These are phyloP conservation scores for Pseudohalonectria lignicola DNA, from an alignment of 2,329 filamentous ascomycete species.

Conservation along the genomic window DNA sequence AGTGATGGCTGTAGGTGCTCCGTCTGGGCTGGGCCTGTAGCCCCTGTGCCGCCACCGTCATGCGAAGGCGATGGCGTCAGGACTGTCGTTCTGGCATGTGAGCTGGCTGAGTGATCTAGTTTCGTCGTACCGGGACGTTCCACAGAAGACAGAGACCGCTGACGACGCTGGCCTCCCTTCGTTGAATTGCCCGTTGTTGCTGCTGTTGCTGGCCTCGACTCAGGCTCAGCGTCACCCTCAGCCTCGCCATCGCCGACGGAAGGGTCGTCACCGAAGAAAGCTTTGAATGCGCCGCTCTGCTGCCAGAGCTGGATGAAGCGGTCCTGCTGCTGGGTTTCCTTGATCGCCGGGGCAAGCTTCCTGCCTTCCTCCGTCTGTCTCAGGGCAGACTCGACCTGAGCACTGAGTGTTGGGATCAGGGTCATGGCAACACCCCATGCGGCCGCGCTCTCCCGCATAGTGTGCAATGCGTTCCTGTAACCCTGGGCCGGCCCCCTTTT, in stretches of 20 bases:
- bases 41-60: conserved; percentile 3
- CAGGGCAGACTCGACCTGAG: conserved; percentile 23
- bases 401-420: conserved; percentile 22
- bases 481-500: conserved; percentile 25
- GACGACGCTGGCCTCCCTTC: neutral
- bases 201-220: too few species aligned
- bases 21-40: too few species aligned
- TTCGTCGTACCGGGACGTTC: neutral
- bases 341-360: conserved; percentile 18
- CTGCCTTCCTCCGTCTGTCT: conserved; percentile 16
- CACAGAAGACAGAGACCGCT: neutral
- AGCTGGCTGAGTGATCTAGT: neutral
- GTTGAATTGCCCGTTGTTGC: too few species aligned
- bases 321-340: conserved; percentile 23
- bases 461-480: conserved; percentile 25
- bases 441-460: conserved; percentile 25
- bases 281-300: conserved; percentile 21
- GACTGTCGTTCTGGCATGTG: conserved; percentile 4
- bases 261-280: conserved; percentile 18
- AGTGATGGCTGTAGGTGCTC: conserved; percentile 1
- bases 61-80: conserved; percentile 10
- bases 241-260: neutral
- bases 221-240: neutral
- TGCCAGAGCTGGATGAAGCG: conserved; percentile 23
- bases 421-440: conserved; percentile 24